Percentiles rank a stretch among this genome's conserved stretches.
Evolutionary conservation across 2,329 filamentous ascomycete genomes (phyloP).

Genomic region (Fusarium xyrophilum): DNA sequence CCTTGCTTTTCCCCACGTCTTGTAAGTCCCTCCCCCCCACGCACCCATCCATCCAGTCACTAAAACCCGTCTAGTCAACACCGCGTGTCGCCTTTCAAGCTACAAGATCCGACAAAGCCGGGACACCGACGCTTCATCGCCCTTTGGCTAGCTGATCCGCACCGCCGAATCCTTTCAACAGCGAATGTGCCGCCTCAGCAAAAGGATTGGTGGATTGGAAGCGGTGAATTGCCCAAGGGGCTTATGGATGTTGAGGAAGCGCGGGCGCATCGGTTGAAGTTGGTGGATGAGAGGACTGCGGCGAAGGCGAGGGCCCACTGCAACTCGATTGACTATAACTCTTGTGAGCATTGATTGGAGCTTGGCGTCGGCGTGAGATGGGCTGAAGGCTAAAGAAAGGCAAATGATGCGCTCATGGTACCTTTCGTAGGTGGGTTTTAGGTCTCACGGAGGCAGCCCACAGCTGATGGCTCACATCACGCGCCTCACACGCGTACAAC

Average conservation of each 20-base stretch:
- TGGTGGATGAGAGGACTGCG: conserved; percentile 1
- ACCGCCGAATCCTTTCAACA: not conserved
- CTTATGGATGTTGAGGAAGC: not conserved
- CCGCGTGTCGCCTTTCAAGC: not conserved
- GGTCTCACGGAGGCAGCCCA: not conserved
- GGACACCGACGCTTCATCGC: not conserved
- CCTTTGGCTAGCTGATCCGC: conserved; percentile 1
- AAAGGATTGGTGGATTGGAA: not conserved
- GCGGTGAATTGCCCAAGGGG: fast-evolving
- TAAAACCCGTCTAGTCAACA: not conserved
- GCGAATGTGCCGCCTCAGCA: not conserved
- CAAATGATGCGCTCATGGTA: not conserved
- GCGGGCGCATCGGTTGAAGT: not conserved
- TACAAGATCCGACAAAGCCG: not conserved
- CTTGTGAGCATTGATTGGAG: not conserved
- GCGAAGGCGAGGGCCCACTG: not conserved
- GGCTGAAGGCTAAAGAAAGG: fast-evolving
- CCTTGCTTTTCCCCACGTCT: not conserved
- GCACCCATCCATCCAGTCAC: fast-evolving
- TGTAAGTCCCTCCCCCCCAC: not conserved
- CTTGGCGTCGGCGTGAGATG: not conserved
- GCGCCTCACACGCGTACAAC: too few relatives aligned
- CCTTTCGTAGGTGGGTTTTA: fast-evolving
- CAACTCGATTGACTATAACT: not conserved
- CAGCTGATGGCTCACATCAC: too few relatives aligned